Percentiles rank a stretch among this genome's conserved stretches.
Evolutionary conservation across 2,329 filamentous ascomycete genomes (phyloP).

Genomic region (Colletotrichum sp.): DNA sequence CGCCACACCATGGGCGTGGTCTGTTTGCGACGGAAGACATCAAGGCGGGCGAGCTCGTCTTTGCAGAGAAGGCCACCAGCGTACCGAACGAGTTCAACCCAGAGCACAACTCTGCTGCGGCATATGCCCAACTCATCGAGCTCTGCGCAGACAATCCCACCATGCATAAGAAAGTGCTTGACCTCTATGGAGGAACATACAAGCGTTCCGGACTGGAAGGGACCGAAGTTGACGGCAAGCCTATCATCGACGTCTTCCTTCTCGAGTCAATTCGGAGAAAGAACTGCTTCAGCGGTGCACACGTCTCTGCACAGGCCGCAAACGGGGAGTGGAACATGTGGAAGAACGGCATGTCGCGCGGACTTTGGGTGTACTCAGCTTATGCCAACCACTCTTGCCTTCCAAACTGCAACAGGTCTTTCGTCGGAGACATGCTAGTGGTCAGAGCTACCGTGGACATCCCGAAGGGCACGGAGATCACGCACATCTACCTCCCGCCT

Average conservation of each 20-base stretch:
- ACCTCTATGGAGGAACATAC: conserved; percentile 40
- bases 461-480: conserved; percentile 39
- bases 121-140: conserved; percentile 44
- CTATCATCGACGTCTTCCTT: conserved; percentile 42
- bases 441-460: conserved; percentile 42
- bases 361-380: conserved; percentile 37
- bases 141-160: conserved; percentile 45
- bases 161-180: conserved; percentile 34
- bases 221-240: conserved; percentile 35
- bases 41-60: conserved; percentile 42
- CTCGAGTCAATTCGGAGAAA: conserved; percentile 44
- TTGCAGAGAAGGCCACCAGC: conserved; percentile 46
- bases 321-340: conserved; percentile 25
- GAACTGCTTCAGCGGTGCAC: conserved; percentile 42
- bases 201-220: conserved; percentile 34
- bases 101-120: conserved; percentile 43
- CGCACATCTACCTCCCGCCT: conserved; percentile 41
- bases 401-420: conserved; percentile 34
- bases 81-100: conserved; percentile 47
- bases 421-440: conserved; percentile 37
- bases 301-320: conserved; percentile 34
- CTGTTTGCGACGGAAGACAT: conserved; percentile 45
- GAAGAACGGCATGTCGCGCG: conserved; percentile 26
- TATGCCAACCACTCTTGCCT: conserved; percentile 43
- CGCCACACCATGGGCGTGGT: conserved; percentile 41